phyloP scores from a whole-genome alignment of 305 asterid genomes.

The Rubia tinctorum region DNA sequence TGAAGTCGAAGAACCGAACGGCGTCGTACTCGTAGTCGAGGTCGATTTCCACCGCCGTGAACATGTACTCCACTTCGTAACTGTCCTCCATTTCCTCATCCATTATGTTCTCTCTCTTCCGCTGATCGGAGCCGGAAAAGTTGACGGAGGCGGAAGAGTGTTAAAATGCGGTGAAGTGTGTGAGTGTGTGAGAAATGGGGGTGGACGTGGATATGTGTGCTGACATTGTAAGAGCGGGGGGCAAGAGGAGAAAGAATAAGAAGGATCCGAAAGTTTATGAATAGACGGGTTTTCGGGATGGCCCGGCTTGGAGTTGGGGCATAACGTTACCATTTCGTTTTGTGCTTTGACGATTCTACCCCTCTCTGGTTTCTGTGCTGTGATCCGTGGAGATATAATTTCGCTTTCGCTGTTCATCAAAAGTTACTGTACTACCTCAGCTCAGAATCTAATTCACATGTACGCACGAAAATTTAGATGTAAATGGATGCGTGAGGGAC shows the following conservation, averaged over 20 bases:
- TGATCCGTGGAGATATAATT: not conserved
- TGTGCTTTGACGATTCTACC: conserved; percentile 25
- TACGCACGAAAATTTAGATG: no score
- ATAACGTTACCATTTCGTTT: conserved; percentile 30
- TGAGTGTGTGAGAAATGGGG: conserved; percentile 32
- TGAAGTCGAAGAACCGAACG: conserved; percentile 68
- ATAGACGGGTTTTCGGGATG: conserved; percentile 23
- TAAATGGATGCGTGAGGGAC: no score
- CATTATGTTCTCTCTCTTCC: conserved; percentile 24
- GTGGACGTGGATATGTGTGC: conserved; percentile 12
- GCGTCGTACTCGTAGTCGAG: conserved; percentile 95
- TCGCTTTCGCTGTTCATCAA: not conserved
- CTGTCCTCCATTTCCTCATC: conserved; percentile 63
- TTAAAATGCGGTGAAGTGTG: conserved; percentile 7
- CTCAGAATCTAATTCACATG: no score
- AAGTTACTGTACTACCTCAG: not conserved
- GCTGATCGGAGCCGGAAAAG: not conserved
- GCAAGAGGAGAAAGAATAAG: conserved; percentile 13
- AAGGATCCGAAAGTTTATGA: conserved; percentile 34
- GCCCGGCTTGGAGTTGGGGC: conserved; percentile 4
- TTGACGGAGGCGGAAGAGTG: not conserved
- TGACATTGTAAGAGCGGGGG: conserved; percentile 13
- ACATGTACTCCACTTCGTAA: conserved; percentile 33
- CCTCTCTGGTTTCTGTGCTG: conserved; percentile 1
- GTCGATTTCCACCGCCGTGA: conserved; percentile 78